phyloP scores from a whole-genome alignment of 441 rosid genomes.

The Metrosideros polymorpha region DNA sequence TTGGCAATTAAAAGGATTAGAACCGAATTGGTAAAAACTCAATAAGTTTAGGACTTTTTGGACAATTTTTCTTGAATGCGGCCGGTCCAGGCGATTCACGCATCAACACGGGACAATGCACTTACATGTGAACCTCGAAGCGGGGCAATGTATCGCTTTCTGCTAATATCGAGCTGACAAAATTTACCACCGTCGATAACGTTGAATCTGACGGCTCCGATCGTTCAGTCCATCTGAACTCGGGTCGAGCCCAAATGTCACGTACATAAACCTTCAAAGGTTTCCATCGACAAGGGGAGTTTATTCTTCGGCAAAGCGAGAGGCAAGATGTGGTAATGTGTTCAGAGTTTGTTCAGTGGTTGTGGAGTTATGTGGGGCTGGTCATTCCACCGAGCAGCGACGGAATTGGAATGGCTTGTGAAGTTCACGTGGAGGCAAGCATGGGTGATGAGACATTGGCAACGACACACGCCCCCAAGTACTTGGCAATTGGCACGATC shows the following conservation, averaged over 20 bases:
- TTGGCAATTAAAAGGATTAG: too few species aligned
- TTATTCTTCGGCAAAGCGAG: neutral
- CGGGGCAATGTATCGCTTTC: neutral
- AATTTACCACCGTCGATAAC: neutral
- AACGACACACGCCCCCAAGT: neutral
- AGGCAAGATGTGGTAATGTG: neutral
- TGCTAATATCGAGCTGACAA: neutral
- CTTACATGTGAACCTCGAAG: neutral
- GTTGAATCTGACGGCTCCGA: neutral
- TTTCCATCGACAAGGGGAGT: neutral
- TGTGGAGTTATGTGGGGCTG: neutral
- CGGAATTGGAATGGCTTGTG: constrained; percentile 11
- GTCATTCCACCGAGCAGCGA: neutral
- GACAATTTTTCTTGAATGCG: too few species aligned
- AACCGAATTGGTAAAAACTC: too few species aligned
- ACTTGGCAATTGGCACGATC: neutral
- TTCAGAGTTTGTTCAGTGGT: neutral
- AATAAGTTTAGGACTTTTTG: too few species aligned
- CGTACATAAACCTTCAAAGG: neutral
- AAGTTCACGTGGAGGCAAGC: constrained; percentile 25
- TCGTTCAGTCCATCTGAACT: neutral
- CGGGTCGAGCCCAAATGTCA: neutral
- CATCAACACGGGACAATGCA: neutral
- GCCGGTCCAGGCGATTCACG: neutral
- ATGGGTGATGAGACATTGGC: constrained; percentile 1